phyloP scores from a whole-genome alignment of 1,139 yeast genomes.

The Candida smagusa region DNA sequence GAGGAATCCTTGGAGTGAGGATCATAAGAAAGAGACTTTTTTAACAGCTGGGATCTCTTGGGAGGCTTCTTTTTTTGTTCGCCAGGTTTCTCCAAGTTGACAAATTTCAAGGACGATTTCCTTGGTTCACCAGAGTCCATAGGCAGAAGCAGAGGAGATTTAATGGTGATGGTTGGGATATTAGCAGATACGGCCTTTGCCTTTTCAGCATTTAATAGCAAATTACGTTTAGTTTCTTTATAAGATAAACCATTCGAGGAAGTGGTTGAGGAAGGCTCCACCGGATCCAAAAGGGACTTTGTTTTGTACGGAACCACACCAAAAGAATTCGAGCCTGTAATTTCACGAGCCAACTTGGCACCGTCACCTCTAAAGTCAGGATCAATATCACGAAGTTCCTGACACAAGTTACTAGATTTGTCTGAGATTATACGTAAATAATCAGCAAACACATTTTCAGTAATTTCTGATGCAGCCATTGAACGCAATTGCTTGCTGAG shows the following conservation, averaged over 20 bases:
- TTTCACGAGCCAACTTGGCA: conserved; percentile 42
- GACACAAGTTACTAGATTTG: conserved; percentile 35
- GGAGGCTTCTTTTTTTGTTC: background rate
- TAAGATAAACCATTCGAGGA: conserved; percentile 25
- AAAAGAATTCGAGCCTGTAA: conserved; percentile 45
- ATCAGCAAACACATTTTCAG: conserved; percentile 31
- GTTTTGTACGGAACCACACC: conserved; percentile 42
- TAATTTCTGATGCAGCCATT: conserved; percentile 16
- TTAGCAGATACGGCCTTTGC: conserved; percentile 9
- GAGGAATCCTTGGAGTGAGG: conserved; percentile 1
- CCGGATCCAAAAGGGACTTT: conserved; percentile 38
- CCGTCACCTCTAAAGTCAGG: conserved; percentile 45
- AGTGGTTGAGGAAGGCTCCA: conserved; percentile 15
- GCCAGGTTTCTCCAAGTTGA: conserved; percentile 16
- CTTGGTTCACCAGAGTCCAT: conserved; percentile 5
- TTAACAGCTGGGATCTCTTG: conserved; percentile 13
- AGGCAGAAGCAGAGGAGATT: conserved; percentile 6
- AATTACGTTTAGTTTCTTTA: conserved; percentile 35
- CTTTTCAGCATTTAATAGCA: conserved; percentile 12
- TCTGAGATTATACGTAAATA: conserved; percentile 36
- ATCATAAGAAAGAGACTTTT: conserved; percentile 31
- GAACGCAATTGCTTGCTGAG: conserved; percentile 18
- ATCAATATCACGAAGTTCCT: conserved; percentile 33
- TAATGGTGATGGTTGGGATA: conserved; percentile 7
- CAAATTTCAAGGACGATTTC: conserved; percentile 21